Percentiles rank a stretch among this genome's conserved stretches.
These are phyloP conservation scores for Delitschia confertaspora DNA, from an alignment of 495 filamentous ascomycete genomes.

Conservation along the genomic window DNA sequence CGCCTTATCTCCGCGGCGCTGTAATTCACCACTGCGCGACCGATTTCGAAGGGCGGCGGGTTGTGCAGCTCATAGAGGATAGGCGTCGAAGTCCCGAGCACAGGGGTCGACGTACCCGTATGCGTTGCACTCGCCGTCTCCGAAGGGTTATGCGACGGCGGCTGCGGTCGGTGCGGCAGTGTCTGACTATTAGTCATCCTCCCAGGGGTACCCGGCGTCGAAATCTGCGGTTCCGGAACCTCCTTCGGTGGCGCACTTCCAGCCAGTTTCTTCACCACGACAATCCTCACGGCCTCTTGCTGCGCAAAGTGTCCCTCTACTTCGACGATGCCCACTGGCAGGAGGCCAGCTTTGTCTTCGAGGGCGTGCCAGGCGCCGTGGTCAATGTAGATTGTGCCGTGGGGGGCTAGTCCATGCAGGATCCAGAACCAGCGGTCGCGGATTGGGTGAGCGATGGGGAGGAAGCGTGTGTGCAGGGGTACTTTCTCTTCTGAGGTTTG, in stretches of 20 bases:
- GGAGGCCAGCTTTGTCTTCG: constrained; percentile 70
- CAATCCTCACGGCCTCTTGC: constrained; percentile 80
- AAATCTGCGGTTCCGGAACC: neutral
- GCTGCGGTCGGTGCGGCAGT: constrained; percentile 29
- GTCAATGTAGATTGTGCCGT: constrained; percentile 89
- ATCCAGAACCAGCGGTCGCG: constrained; percentile 95
- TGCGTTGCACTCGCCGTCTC: neutral
- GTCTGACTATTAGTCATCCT: too few relatives aligned
- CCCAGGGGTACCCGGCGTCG: neutral
- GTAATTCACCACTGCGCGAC: constrained; percentile 89
- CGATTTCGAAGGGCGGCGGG: constrained; percentile 61
- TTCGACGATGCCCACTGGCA: constrained; percentile 83
- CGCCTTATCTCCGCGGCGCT: constrained; percentile 69
- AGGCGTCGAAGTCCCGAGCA: constrained; percentile 7
- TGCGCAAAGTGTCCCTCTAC: constrained; percentile 81
- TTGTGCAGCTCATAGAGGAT: constrained; percentile 30
- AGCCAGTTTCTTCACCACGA: constrained; percentile 55
- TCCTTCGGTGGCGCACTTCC: neutral
- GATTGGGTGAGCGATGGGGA: constrained; percentile 77
- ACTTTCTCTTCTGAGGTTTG: constrained; percentile 10
- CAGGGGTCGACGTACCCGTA: neutral
- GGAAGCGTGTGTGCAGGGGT: constrained; percentile 88
- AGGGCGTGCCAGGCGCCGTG: constrained; percentile 75
- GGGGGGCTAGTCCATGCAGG: constrained; percentile 83
- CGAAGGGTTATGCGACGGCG: constrained; percentile 1